These are phyloP conservation scores for Luffa aegyptiaca DNA, from an alignment of 306 rosid species.

Conservation along the genomic window DNA sequence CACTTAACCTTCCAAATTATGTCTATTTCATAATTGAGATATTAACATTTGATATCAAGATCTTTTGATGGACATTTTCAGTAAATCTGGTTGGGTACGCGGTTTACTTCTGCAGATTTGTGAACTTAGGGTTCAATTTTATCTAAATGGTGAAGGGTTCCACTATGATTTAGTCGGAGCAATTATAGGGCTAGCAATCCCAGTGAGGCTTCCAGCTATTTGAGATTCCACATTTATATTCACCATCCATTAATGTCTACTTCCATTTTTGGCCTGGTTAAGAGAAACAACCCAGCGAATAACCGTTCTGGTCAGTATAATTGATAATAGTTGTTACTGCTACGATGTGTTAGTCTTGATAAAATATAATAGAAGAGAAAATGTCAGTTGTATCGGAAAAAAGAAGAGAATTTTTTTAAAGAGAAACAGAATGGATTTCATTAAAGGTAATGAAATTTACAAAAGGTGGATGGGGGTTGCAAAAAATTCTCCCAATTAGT, in stretches of 20 bases:
- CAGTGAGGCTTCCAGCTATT: background rate
- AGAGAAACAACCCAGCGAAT: background rate
- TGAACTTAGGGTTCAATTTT: background rate
- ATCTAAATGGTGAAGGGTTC: background rate
- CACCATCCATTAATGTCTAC: background rate
- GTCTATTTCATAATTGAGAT: background rate
- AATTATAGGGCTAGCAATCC: background rate
- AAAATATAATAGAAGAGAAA: background rate
- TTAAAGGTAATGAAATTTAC: too few species aligned
- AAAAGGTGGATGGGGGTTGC: too few species aligned
- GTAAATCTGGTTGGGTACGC: background rate
- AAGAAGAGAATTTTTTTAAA: background rate
- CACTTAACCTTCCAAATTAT: conserved; percentile 1
- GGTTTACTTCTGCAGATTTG: background rate
- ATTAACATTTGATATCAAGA: background rate
- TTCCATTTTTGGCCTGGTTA: background rate
- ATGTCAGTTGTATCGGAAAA: background rate
- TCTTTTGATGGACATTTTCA: background rate
- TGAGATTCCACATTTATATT: background rate
- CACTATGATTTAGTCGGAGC: background rate
- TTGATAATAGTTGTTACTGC: background rate
- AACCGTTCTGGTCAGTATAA: background rate
- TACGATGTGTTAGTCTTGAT: background rate
- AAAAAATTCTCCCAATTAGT: too few species aligned
- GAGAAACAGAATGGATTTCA: too few species aligned